Conservation (phyloP, 352 stramenopile genomes). For the Globisporangium solare region DNA sequence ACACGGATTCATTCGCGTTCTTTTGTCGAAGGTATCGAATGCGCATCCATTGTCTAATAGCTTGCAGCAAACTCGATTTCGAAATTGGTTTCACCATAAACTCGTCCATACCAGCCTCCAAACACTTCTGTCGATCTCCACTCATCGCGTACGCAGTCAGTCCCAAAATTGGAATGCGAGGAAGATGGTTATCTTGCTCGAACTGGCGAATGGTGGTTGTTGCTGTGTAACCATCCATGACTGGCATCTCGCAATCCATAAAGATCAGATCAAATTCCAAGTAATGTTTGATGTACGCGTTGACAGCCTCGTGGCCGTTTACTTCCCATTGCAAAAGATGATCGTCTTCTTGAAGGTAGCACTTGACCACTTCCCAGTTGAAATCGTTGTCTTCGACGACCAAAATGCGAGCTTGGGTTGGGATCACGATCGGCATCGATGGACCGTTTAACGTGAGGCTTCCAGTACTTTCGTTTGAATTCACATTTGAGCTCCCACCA, state of each 20-base stretch:
- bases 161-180: slow-evolving; percentile 61
- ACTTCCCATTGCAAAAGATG: slow-evolving; percentile 69
- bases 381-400: slow-evolving; percentile 79
- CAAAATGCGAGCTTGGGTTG: slow-evolving; percentile 53
- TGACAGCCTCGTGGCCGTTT: slow-evolving; percentile 59
- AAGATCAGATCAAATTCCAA: slow-evolving; percentile 64
- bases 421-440: slow-evolving; percentile 28
- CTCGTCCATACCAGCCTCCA: slow-evolving; percentile 67
- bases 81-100: slow-evolving; percentile 81
- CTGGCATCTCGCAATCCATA: slow-evolving; percentile 82
- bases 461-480: slow-evolving; percentile 40
- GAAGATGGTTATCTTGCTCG: slow-evolving; percentile 52
- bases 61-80: slow-evolving; percentile 55
- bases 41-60: slow-evolving; percentile 65
- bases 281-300: slow-evolving; percentile 46
- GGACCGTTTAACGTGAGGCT: slow-evolving; percentile 19
- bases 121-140: slow-evolving; percentile 68
- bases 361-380: slow-evolving; percentile 78
- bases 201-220: slow-evolving; percentile 58
- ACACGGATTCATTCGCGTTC: slow-evolving; percentile 14
- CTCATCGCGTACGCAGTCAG: slow-evolving; percentile 74
- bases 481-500: slow-evolving; percentile 26
- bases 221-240: slow-evolving; percentile 78
- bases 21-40: slow-evolving; percentile 42
- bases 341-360: slow-evolving; percentile 67